phyloP scores from a whole-genome alignment of 768 basidiomycete species.

The Mycena floridula region DNA sequence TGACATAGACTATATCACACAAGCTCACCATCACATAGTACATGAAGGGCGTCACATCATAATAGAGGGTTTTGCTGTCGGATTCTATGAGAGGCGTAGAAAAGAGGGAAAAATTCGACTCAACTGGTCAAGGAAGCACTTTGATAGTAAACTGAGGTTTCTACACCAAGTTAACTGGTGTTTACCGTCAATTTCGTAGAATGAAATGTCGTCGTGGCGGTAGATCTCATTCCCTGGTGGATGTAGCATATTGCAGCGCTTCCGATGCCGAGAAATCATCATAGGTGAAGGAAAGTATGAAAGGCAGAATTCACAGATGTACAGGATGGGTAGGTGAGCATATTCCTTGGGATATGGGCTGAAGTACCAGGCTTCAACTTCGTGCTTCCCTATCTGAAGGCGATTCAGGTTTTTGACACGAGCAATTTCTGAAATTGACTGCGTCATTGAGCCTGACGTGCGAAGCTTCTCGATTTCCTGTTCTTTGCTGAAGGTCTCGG shows the following conservation, averaged over 20 bases:
- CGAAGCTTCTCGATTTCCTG: constrained; percentile 98
- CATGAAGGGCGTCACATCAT: constrained; percentile 99
- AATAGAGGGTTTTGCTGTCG: constrained; percentile 92
- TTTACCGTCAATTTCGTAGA: constrained; percentile 98
- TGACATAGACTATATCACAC: too few species aligned
- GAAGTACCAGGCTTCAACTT: constrained; percentile 99
- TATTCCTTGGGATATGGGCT: constrained; percentile 98
- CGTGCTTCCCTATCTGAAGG: constrained; percentile 91
- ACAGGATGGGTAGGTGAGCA: constrained; percentile 90
- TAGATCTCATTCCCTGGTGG: constrained; percentile 99
- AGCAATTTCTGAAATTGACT: constrained; percentile 95
- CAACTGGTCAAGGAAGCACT: constrained; percentile 97
- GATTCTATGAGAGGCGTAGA: constrained; percentile 11
- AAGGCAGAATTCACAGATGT: constrained; percentile 98
- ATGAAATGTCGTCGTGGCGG: constrained; percentile 92
- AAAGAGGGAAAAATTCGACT: constrained; percentile 26
- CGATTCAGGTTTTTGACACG: constrained; percentile 98
- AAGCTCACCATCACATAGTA: constrained; percentile 93
- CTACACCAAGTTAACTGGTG: constrained; percentile 95
- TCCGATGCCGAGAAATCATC: constrained; percentile 89
- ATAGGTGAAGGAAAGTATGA: constrained; percentile 86
- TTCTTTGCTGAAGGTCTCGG: constrained; percentile 83
- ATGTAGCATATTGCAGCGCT: constrained; percentile 84
- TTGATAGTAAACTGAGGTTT: constrained; percentile 92
- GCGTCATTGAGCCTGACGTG: constrained; percentile 98